phyloP scores from a whole-genome alignment of 345 rosid genomes.

The Eucalyptus cloeziana region DNA sequence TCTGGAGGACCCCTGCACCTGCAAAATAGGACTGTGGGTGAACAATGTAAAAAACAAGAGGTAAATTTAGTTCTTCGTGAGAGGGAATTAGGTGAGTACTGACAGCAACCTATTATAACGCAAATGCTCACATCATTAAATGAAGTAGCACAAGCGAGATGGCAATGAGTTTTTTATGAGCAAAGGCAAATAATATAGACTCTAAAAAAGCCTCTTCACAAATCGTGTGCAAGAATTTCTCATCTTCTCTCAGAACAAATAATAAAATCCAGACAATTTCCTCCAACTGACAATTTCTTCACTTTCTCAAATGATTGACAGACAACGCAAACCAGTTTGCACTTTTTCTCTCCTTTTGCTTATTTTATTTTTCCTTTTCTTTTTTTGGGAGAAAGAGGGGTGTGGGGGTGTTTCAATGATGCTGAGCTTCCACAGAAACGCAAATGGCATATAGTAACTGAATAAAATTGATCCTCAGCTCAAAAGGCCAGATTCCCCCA shows the following conservation, averaged over 20 bases:
- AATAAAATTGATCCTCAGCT: not conserved
- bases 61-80: not conserved
- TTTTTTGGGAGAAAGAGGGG: not conserved
- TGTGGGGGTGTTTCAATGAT: not conserved
- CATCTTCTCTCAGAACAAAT: not conserved
- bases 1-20: conserved; percentile 48
- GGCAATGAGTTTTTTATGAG: not conserved
- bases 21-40: not conserved
- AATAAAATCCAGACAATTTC: not conserved
- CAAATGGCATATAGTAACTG: not conserved
- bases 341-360: not conserved
- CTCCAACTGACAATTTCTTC: not conserved
- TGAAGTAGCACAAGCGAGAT: not conserved
- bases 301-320: not conserved
- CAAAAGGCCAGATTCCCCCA: not conserved
- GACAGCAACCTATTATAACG: not conserved
- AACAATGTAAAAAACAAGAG: not conserved
- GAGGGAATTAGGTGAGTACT: not conserved
- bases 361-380: not conserved
- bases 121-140: not conserved
- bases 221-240: not conserved
- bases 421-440: not conserved
- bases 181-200: not conserved
- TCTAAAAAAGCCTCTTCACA: not conserved
- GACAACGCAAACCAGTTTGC: not conserved